Evolutionary conservation across 345 rosid species (phyloP).

Genomic region (Euphorbia peplus): DNA sequence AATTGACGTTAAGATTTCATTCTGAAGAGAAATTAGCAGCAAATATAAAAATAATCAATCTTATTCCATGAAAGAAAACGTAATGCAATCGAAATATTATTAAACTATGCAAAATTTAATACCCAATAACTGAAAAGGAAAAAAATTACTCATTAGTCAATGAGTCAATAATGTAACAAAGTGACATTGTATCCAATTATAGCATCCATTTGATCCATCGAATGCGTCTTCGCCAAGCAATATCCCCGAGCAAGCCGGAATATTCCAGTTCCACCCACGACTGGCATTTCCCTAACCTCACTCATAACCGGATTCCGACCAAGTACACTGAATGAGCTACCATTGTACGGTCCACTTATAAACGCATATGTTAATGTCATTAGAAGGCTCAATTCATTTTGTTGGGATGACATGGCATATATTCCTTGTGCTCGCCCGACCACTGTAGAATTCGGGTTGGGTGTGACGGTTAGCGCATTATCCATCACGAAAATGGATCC

Average conservation of each 20-base stretch:
- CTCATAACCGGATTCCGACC: constrained; percentile 40
- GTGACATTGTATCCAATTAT: constrained; percentile 40
- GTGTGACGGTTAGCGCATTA: constrained; percentile 32
- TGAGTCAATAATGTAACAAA: constrained; percentile 19
- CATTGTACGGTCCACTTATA: constrained; percentile 28
- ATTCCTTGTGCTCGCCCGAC: constrained; percentile 43
- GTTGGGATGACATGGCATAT: constrained; percentile 31
- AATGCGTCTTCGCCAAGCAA: constrained; percentile 34
- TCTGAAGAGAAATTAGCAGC: neutral
- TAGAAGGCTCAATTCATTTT: constrained; percentile 35
- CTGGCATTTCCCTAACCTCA: constrained; percentile 34
- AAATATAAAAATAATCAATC: neutral
- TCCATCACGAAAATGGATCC: constrained; percentile 33
- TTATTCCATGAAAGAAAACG: neutral
- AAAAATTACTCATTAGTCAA: too few relatives aligned
- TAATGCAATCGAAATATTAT: neutral
- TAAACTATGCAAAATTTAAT: neutral
- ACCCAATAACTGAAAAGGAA: neutral
- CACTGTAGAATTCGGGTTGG: constrained; percentile 29
- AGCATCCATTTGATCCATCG: constrained; percentile 24
- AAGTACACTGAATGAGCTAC: constrained; percentile 37
- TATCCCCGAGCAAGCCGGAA: constrained; percentile 37
- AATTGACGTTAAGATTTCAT: too few relatives aligned
- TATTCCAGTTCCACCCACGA: constrained; percentile 35
- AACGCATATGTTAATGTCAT: constrained; percentile 33